Base-by-base conservation (phyloP, 139 green algal species). In the Volvox africanus region DNA sequence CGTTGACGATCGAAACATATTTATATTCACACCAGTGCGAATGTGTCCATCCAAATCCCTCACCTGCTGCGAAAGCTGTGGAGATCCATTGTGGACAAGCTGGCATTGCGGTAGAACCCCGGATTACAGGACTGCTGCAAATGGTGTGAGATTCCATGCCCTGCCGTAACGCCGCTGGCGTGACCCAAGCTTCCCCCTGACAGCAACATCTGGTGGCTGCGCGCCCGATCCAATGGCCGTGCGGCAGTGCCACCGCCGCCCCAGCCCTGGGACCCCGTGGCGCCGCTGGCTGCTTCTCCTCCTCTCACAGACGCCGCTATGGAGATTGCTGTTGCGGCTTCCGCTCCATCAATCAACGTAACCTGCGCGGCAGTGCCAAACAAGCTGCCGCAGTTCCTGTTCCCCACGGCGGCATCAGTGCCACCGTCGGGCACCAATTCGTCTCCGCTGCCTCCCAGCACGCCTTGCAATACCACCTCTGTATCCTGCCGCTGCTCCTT, bases 41-140 rank as follows among this genome's bases (percentile, higher is more conserved):
- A 24, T 73, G 21, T 12, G 21, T 61, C 24, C 82, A 37, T 80
- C 73, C 12, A 37, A 12, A 11, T 32, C 71, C 13, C 75, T 33
- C 28, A 89, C 85, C 85, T 89, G 85, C 21, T 89, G 20, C 78
- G 78, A 30, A 89, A 37, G 13, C 26, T 11, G 17, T 73, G 71
- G 19, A 89, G 69, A 37, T 89, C 85, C 85, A 71, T 17, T 9
- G 85, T 33, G 19, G 69, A 33, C 33, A 82, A 16, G 61, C 81
- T 87, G 81, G 55, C 30, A 22, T 71, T 17, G 37, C 81, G 81
- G 1, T 6, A 18, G 61, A 87, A 87, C 6, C 37, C 61, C 37
- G 32, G 36, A 35, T 82, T 33, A 35, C 33, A 67, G 33, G 32
- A 20, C 71, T 79, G 71, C 71, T 79, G 71, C 71, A 79, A 9